Conservation (phyloP, 2,329 filamentous ascomycete genomes). For the Sporothrix phasma region DNA sequence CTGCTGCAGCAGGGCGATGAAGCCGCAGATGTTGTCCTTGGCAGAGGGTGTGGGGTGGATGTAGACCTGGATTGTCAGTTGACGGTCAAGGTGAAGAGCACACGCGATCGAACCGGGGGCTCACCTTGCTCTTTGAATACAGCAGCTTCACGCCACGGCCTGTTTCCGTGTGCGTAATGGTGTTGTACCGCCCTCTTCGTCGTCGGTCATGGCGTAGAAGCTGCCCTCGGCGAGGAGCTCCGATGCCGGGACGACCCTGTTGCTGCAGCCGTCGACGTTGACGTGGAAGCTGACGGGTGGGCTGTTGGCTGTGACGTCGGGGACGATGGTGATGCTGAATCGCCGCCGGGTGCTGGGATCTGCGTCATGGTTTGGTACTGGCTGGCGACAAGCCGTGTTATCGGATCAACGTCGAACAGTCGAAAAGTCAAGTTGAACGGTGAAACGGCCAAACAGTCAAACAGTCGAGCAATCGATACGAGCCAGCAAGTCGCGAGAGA, state of each 20-base stretch:
- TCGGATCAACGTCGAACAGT: too few species aligned
- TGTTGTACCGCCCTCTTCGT: slow-evolving; percentile 95
- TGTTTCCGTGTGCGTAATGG: slow-evolving; percentile 68
- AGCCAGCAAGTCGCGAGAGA: background rate
- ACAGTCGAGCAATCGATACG: background rate
- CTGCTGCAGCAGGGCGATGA: slow-evolving; percentile 86
- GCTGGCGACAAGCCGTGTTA: background rate
- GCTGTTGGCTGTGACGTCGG: background rate
- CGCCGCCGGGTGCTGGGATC: background rate
- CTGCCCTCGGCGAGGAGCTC: slow-evolving; percentile 64
- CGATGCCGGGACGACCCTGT: slow-evolving; percentile 21
- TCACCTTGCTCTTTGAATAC: slow-evolving; percentile 91
- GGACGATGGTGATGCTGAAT: background rate
- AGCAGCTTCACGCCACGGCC: slow-evolving; percentile 84
- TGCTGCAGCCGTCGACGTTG: too few species aligned
- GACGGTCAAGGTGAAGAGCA: background rate
- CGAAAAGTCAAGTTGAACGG: too few species aligned
- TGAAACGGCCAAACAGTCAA: too few species aligned
- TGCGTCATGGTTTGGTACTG: background rate
- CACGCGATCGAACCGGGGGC: slow-evolving; percentile 20
- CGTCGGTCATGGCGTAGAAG: slow-evolving; percentile 93
- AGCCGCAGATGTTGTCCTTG: slow-evolving; percentile 93
- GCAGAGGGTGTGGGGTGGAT: slow-evolving; percentile 87
- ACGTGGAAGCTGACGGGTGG: background rate
- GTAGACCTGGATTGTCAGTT: slow-evolving; percentile 57